Conservation (phyloP, 345 rosid species). For the Brassica cretica region DNA sequence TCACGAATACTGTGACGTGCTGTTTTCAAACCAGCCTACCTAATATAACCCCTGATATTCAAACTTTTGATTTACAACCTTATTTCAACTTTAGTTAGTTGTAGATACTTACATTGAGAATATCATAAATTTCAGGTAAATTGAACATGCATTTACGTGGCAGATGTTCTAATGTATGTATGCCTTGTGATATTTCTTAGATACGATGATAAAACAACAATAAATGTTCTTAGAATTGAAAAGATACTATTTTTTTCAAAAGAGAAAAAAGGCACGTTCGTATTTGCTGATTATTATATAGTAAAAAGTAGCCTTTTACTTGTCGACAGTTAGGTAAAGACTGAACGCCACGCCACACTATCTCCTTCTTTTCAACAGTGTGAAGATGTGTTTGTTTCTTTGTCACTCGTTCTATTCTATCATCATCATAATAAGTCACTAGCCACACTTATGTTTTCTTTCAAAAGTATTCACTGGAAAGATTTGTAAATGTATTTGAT, state of each 20-base stretch:
- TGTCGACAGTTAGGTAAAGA: constrained; percentile 35
- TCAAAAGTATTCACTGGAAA: background rate
- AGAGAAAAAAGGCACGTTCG: constrained; percentile 21
- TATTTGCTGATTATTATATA: constrained; percentile 19
- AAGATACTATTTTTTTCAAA: background rate
- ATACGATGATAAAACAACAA: constrained; percentile 12
- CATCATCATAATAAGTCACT: constrained; percentile 3
- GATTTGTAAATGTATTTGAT: background rate
- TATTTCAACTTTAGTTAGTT: constrained; percentile 7
- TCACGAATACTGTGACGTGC: constrained; percentile 7
- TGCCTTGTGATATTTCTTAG: background rate
- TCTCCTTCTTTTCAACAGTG: background rate
- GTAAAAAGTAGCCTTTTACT: constrained; percentile 30
- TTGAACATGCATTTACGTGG: background rate
- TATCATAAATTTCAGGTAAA: background rate
- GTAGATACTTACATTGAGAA: background rate
- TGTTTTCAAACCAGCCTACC: constrained; percentile 23
- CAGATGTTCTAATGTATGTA: background rate
- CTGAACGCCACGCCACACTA: constrained; percentile 13
- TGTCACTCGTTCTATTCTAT: background rate
- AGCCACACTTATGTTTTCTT: background rate
- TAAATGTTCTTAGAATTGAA: background rate
- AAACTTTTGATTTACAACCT: constrained; percentile 11
- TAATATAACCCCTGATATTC: constrained; percentile 1
- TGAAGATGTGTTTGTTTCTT: constrained; percentile 19